Conservation (phyloP, 129 eudicot genomes). For the Flaveria robusta region DNA sequence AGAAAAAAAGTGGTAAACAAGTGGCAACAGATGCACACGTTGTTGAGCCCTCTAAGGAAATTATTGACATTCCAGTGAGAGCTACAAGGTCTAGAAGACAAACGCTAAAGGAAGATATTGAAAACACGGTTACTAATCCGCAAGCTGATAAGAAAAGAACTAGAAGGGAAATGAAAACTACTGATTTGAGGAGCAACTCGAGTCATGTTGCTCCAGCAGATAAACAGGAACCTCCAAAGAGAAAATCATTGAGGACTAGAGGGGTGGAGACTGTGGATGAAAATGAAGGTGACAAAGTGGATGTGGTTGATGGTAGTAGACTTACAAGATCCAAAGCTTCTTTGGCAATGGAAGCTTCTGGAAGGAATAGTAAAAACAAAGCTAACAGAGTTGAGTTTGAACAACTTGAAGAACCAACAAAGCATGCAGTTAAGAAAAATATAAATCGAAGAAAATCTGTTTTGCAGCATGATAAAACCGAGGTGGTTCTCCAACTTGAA, state of each 20-base stretch:
- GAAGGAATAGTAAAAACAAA: constrained; percentile 20
- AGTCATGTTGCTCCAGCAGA: constrained; percentile 27
- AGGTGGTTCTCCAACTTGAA: constrained; percentile 28
- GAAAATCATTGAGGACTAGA: constrained; percentile 15
- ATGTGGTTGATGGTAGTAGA: constrained; percentile 21
- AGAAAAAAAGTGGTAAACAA: constrained; percentile 37
- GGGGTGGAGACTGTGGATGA: constrained; percentile 13
- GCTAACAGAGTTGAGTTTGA: constrained; percentile 22
- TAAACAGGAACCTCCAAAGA: constrained; percentile 15
- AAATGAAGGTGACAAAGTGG: constrained; percentile 27
- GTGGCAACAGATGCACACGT: constrained; percentile 19
- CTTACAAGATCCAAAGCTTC: constrained; percentile 29
- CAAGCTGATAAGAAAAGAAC: constrained; percentile 39
- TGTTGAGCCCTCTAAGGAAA: constrained; percentile 27
- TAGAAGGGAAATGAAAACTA: constrained; percentile 30
- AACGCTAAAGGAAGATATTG: constrained; percentile 19
- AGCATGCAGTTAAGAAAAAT: constrained; percentile 23
- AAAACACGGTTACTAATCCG: constrained; percentile 8
- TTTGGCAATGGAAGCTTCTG: constrained; percentile 17
- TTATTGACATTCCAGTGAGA: constrained; percentile 38
- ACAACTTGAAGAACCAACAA: constrained; percentile 24
- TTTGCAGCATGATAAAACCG: constrained; percentile 14
- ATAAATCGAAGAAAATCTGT: constrained; percentile 30
- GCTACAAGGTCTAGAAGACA: constrained; percentile 46
- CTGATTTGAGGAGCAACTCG: constrained; percentile 14